Conservation (phyloP, 441 rosid species). For the Syzygium syzygioides region DNA sequence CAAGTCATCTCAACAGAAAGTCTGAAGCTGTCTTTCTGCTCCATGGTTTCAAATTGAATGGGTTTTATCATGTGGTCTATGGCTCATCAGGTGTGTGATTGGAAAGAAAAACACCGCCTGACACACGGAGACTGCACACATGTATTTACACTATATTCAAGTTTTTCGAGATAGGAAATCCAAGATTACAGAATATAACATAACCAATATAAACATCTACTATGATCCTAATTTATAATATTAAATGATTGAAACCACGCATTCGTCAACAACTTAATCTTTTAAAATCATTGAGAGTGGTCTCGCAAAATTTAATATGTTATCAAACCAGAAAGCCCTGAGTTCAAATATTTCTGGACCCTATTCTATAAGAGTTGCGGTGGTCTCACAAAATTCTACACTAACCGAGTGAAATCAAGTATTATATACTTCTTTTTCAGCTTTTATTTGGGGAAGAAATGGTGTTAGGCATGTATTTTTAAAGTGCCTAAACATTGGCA, state of each 20-base stretch:
- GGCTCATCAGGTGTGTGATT: too few species aligned
- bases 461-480: fast-evolving
- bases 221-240: neutral
- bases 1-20: too few species aligned
- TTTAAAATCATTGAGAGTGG: fast-evolving
- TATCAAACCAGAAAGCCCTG: fast-evolving
- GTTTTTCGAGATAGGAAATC: neutral
- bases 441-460: neutral
- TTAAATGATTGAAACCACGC: fast-evolving
- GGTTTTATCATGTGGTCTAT: too few species aligned
- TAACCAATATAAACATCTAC: neutral
- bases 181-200: neutral
- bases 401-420: fast-evolving
- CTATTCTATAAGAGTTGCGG: fast-evolving
- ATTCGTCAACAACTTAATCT: fast-evolving
- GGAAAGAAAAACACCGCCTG: too few species aligned
- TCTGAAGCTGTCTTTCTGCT: too few species aligned
- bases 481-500: neutral
- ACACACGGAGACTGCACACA: too few species aligned
- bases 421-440: neutral
- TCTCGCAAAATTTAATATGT: neutral
- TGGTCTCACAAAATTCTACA: neutral
- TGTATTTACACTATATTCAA: neutral
- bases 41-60: too few species aligned
- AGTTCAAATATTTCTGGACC: fast-evolving